These are phyloP conservation scores for Panus rudis DNA, from an alignment of 768 basidiomycete genomes.

Conservation along the genomic window DNA sequence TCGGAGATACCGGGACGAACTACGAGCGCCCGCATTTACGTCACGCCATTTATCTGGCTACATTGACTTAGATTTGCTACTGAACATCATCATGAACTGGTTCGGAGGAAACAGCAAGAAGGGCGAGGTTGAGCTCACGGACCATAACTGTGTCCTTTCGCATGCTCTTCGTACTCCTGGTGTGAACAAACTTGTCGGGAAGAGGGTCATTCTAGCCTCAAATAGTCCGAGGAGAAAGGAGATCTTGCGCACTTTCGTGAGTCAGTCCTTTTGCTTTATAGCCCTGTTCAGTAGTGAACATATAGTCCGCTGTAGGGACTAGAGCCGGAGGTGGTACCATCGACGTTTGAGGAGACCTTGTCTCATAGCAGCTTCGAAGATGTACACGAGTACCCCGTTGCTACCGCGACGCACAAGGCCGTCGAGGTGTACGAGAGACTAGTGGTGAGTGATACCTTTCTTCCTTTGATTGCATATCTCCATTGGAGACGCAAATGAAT, in stretches of 20 bases:
- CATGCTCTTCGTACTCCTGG: slow-evolving; percentile 58
- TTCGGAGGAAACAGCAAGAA: not conserved
- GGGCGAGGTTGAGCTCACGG: slow-evolving; percentile 11
- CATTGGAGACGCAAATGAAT: not conserved
- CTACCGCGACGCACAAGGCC: slow-evolving; percentile 73
- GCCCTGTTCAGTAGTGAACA: not conserved
- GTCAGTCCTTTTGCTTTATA: slow-evolving; percentile 21
- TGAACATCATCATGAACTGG: not conserved
- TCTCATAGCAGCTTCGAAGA: slow-evolving; percentile 59
- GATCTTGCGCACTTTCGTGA: slow-evolving; percentile 71
- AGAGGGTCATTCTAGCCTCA: slow-evolving; percentile 81
- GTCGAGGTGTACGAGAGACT: slow-evolving; percentile 84
- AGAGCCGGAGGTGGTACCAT: slow-evolving; percentile 63
- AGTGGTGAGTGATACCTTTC: too few relatives aligned
- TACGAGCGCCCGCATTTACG: not conserved
- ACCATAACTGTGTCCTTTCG: slow-evolving; percentile 48
- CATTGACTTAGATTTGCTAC: not conserved
- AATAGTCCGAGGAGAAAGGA: slow-evolving; percentile 81
- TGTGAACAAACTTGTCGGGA: slow-evolving; percentile 61
- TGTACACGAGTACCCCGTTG: slow-evolving; percentile 66
- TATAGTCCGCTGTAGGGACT: slow-evolving; percentile 45
- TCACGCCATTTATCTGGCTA: not conserved
- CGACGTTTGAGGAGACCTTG: slow-evolving; percentile 77
- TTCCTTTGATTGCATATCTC: not conserved
- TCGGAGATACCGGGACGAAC: not conserved